phyloP scores from a whole-genome alignment of 257 asterid species.

The Osmanthus fragrans region DNA sequence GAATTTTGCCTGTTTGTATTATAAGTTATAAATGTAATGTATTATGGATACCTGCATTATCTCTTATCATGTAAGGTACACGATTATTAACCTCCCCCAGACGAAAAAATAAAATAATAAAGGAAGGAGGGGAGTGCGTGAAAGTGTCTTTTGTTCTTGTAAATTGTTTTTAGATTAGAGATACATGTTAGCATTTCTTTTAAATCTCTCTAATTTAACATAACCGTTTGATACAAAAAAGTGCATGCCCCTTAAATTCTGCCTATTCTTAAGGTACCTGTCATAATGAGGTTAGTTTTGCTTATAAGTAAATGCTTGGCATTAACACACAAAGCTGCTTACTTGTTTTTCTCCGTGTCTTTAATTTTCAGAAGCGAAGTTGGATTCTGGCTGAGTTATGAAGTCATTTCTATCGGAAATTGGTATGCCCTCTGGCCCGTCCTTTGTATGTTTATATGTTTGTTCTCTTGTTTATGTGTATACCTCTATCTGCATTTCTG shows the following conservation, averaged over 20 bases:
- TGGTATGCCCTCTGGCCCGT: conserved; percentile 23
- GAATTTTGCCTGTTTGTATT: background rate
- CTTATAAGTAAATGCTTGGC: conserved; percentile 24
- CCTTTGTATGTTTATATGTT: background rate
- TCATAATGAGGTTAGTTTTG: conserved; percentile 11
- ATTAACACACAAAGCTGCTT: conserved; percentile 15
- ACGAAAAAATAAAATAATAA: background rate
- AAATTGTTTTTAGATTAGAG: conserved; percentile 10
- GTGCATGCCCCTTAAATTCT: background rate
- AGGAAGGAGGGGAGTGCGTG: conserved; percentile 2
- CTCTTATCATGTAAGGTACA: background rate
- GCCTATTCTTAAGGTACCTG: background rate
- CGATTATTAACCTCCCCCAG: background rate
- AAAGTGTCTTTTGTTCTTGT: conserved; percentile 14
- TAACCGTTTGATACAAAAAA: background rate
- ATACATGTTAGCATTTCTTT: conserved; percentile 9
- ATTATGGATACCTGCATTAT: background rate
- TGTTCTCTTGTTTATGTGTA: background rate
- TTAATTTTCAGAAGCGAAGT: conserved; percentile 8
- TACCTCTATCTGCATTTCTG: background rate
- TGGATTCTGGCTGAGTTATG: conserved; percentile 1
- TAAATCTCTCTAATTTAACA: background rate
- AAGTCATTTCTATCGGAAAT: conserved; percentile 17
- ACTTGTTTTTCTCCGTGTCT: conserved; percentile 19
- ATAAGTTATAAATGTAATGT: conserved; percentile 8